Evolutionary conservation across 441 rosid genomes (phyloP), one percentile per base, ranked within the genome.

Genomic region (Erysimum cheiri): DNA sequence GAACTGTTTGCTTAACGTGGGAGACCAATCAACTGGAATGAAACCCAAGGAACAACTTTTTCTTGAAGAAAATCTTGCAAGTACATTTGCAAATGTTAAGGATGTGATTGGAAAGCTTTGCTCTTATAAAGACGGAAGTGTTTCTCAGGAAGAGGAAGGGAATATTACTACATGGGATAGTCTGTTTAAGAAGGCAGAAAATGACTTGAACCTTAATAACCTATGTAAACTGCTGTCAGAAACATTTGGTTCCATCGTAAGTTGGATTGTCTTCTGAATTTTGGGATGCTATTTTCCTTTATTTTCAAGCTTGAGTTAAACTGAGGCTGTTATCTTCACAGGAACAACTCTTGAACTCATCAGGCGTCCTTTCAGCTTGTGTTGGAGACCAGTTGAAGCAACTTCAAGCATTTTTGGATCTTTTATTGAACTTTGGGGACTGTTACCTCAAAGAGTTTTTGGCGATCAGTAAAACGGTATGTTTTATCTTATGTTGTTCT

Each of bases 391-490:
- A 78, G 80, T 77, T 91, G 56, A 80, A 80, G 87, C 76, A 78
- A 70, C 84, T 91, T 36, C 85, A 75, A 74, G 63, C 60, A 37
- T 56, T 84, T 57, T 66, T 91, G 84, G 87, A 85, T 70, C 72
- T 91, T 31, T 33, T 93, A 71, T 77, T 83, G 81, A 81, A 75
- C 77, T 88, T 89, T 36, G 82, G 85, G 39, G 83, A 86, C 70
- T 66, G 77, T 78, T 81, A 90, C 78, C 90, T 93, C 64, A 70
- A 77, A 78, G 95, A 90, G 62, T 84, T 93, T 72, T 70, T 96
- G 70, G 83, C 85, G n/a, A 65, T 93, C 79, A 87, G 88, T 72
- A 88, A 85, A 85, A 81, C 77, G 47, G 97, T 96, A 78, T 79
- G 90, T 44, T 48, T 50, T 49, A 59, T 55, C 47, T 46, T 59